Base-by-base conservation (phyloP, 768 basidiomycete species). In the Phaeotremella skinneri region DNA sequence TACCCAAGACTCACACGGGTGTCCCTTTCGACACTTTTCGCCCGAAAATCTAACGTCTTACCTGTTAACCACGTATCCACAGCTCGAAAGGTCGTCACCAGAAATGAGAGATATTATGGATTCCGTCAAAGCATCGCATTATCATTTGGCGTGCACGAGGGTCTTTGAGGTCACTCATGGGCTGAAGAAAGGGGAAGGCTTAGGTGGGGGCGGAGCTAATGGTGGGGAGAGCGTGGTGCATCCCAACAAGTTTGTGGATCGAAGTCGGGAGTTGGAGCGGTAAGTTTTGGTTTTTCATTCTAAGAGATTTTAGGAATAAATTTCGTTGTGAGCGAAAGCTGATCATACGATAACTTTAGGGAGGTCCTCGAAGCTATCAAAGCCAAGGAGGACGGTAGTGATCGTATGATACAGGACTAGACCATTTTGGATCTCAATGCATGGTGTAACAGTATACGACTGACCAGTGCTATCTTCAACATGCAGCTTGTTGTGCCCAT, bases 131-230 rank as follows among this genome's bases (percentile, higher is more conserved):
- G 81, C 81, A 17, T 80, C 82, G 2, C 91, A 94, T 74, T 94
- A 86, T 75, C 94, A 99, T 74, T 88, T 97, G 45, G 94, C 93
- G 5, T 99, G 96, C 79, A 98, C 96, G 7, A 83, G 93, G 23
- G 91, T 98, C 21, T 99, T 91, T 76, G 96, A 99, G 79, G 82
- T 96, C 27, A 96, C 92, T 25, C 94, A 98, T 75, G 78, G 87
- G 7, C 85, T 94, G 50, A 86, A 84, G 79, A 93, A 89, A 75
- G 92, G 92, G 1, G 90, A 96, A 14, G 96, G 94, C 0, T 67
- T 93, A 43, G 90, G 90, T 6, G 83, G 78, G 3, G 88, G 89
- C 0, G 52, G 49, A 27, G 60, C 54, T 41, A 55, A 50, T n/a
- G 55, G 42, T 13, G 66, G 56, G n/a, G 93, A 96, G 70, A 88